phyloP scores from a whole-genome alignment of 805 yeast genomes.

The Schizosaccharomyces osmophilus region DNA sequence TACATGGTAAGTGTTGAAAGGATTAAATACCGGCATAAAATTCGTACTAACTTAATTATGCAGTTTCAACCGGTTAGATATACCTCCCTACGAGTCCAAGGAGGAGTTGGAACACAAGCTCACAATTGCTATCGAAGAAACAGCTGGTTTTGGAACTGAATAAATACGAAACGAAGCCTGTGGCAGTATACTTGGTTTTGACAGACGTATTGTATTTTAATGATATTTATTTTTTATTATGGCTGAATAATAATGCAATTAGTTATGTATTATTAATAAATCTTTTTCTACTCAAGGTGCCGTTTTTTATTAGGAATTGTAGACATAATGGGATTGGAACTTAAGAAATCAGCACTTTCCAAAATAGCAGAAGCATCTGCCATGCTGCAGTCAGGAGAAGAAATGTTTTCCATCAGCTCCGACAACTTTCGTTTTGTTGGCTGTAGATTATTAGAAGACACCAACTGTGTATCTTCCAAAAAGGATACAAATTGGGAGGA shows the following conservation, averaged over 20 bases:
- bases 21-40: background rate
- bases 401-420: background rate
- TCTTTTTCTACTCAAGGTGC: background rate
- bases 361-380: background rate
- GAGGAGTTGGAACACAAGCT: conserved; percentile 71
- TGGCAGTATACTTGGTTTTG: too few species aligned
- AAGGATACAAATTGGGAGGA: background rate
- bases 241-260: too few species aligned
- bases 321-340: background rate
- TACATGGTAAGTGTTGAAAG: conserved; percentile 30
- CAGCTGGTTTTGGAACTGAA: conserved; percentile 97
- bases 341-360: background rate
- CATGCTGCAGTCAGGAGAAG: background rate
- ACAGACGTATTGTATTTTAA: too few species aligned
- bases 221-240: too few species aligned
- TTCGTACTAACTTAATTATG: background rate
- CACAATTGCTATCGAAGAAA: conserved; percentile 91
- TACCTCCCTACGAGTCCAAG: conserved; percentile 75
- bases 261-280: background rate
- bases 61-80: conserved; percentile 80
- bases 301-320: background rate
- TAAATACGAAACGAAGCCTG: conserved; percentile 12
- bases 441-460: background rate
- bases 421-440: background rate
- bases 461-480: background rate